Evolutionary conservation across 345 rosid genomes (phyloP).

Genomic region (Hypericum androsaemum): DNA sequence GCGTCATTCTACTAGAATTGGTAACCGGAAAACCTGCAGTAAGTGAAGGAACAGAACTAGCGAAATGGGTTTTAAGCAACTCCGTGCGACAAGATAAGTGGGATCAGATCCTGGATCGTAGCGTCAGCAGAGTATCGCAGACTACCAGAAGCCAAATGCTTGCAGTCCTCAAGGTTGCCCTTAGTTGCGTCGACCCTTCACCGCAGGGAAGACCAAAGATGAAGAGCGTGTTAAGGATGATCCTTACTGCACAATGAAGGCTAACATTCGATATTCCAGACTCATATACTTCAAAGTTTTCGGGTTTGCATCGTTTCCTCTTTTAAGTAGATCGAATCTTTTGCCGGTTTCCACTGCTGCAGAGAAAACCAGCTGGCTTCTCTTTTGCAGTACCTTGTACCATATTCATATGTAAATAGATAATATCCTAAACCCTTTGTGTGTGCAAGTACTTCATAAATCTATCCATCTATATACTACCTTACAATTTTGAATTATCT

Average conservation of each 20-base stretch:
- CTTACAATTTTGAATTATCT: no score
- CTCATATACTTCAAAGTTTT: no score
- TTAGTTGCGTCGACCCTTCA: constrained; percentile 53
- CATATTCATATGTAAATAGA: no score
- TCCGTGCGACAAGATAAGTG: constrained; percentile 31
- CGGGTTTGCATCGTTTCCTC: no score
- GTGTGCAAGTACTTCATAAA: no score
- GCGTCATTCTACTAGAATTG: constrained; percentile 70
- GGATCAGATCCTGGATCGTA: constrained; percentile 62
- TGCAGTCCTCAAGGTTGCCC: constrained; percentile 58
- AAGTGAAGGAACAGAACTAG: constrained; percentile 59
- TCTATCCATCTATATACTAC: no score
- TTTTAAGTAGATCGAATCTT: no score
- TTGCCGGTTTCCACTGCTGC: no score
- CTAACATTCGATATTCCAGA: no score
- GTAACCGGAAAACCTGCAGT: constrained; percentile 74
- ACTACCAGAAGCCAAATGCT: constrained; percentile 61
- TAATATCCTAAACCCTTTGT: no score
- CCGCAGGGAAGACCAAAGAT: constrained; percentile 75
- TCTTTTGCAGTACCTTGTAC: no score
- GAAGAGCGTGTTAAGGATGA: constrained; percentile 67
- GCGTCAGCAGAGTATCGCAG: constrained; percentile 47
- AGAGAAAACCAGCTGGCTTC: no score
- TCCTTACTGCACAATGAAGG: constrained; percentile 45
- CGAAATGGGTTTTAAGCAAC: constrained; percentile 61